Percentiles rank a stretch among this genome's conserved stretches.
Evolutionary conservation across 371 early-diverging fungal species (phyloP).

Genomic region (Actinomortierella wolfii): DNA sequence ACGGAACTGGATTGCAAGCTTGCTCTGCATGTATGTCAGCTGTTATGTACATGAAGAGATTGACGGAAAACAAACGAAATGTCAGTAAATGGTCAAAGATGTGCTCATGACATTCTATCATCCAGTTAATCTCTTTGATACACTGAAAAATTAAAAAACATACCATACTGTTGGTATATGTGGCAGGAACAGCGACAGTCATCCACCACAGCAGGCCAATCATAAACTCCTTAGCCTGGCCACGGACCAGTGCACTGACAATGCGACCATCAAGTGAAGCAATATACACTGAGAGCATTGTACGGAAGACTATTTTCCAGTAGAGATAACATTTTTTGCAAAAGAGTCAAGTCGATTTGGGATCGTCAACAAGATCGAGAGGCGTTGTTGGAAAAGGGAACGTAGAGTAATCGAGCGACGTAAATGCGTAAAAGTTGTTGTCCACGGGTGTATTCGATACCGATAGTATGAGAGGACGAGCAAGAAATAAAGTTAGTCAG

Average conservation of each 20-base stretch:
- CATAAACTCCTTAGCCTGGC: conserved; percentile 77
- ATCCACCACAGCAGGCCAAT: conserved; percentile 89
- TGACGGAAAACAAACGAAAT: background rate
- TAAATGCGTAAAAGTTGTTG: no score
- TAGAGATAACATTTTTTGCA: no score
- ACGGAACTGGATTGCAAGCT: conserved; percentile 84
- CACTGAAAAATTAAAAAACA: conserved; percentile 8
- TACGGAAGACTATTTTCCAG: conserved; percentile 68
- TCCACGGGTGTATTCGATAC: background rate
- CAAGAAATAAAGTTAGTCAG: conserved; percentile 7
- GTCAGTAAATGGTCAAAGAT: conserved; percentile 47
- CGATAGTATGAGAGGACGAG: background rate
- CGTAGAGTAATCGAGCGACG: no score
- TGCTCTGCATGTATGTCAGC: conserved; percentile 84
- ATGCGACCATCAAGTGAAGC: conserved; percentile 94
- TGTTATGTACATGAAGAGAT: conserved; percentile 6
- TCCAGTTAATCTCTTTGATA: background rate
- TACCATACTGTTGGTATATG: conserved; percentile 95
- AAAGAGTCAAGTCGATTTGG: no score
- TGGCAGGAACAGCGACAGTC: conserved; percentile 92
- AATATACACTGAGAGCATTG: conserved; percentile 83
- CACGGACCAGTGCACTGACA: conserved; percentile 86
- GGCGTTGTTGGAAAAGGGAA: no score
- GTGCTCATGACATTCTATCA: no score
- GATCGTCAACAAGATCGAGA: no score